Conservation (phyloP, 768 basidiomycete genomes). For the Kwoniella sp. region DNA sequence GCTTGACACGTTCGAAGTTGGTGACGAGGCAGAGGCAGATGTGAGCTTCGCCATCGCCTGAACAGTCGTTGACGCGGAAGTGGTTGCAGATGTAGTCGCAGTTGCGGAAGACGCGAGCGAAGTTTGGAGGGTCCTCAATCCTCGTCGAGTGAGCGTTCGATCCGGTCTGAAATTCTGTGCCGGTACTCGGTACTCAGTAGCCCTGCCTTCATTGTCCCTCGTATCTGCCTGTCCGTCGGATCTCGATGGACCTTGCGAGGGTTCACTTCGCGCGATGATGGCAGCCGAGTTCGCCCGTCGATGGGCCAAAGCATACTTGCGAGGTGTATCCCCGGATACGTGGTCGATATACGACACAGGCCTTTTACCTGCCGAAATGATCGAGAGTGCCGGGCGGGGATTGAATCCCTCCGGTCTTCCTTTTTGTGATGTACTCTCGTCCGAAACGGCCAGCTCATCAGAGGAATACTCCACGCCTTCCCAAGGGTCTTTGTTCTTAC, state of each 20-base stretch:
- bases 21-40: not conserved
- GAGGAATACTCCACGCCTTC: slow-evolving; percentile 20
- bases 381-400: not conserved
- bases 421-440: not conserved
- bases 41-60: no score
- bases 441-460: slow-evolving; percentile 16
- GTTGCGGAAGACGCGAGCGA: not conserved
- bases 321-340: slow-evolving; percentile 5
- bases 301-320: slow-evolving; percentile 21
- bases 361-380: not conserved
- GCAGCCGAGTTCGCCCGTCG: slow-evolving; percentile 11
- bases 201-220: no score
- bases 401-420: not conserved
- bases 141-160: slow-evolving; percentile 11
- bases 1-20: not conserved
- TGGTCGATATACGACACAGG: slow-evolving; percentile 5
- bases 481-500: slow-evolving; percentile 6
- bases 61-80: not conserved
- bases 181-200: not conserved
- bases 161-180: not conserved
- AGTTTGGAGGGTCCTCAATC: not conserved
- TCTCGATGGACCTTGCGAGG: no score
- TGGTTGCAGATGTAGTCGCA: not conserved
- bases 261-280: not conserved
- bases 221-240: no score